phyloP scores from a whole-genome alignment of 78 protist species.

The Dictyostelium firmibasis region DNA sequence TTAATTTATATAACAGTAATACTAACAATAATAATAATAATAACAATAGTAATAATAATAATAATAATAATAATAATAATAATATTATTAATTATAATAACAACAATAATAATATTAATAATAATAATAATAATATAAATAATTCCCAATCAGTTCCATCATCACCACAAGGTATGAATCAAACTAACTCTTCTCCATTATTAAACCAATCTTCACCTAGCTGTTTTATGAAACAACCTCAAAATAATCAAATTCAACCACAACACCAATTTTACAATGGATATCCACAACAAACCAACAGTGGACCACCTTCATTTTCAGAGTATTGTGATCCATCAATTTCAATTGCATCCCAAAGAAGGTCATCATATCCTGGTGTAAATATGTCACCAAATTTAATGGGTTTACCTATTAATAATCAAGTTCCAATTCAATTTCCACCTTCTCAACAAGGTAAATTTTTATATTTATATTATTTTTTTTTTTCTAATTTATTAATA shows the following conservation, averaged over 20 bases:
- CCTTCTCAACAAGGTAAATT: background rate
- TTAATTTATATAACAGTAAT: no score
- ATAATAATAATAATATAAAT: background rate
- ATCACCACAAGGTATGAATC: background rate
- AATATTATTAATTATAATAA: no score
- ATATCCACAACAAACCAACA: background rate
- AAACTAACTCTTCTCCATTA: background rate
- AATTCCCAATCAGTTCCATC: background rate
- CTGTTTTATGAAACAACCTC: background rate
- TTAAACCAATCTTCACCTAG: background rate
- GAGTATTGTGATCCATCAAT: background rate
- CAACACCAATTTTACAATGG: background rate
- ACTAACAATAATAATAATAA: no score
- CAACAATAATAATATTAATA: no score
- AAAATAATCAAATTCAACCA: background rate
- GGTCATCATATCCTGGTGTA: background rate
- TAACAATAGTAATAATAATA: no score
- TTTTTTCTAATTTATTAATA: background rate
- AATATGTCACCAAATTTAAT: background rate
- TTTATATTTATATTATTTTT: background rate
- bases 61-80: no score
- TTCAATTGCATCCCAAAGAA: background rate
- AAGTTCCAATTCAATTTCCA: background rate
- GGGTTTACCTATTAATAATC: background rate
- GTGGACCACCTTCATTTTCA: background rate